Evolutionary conservation across 2,329 filamentous ascomycete genomes (phyloP).

Genomic region (Aaosphaeria arxii): DNA sequence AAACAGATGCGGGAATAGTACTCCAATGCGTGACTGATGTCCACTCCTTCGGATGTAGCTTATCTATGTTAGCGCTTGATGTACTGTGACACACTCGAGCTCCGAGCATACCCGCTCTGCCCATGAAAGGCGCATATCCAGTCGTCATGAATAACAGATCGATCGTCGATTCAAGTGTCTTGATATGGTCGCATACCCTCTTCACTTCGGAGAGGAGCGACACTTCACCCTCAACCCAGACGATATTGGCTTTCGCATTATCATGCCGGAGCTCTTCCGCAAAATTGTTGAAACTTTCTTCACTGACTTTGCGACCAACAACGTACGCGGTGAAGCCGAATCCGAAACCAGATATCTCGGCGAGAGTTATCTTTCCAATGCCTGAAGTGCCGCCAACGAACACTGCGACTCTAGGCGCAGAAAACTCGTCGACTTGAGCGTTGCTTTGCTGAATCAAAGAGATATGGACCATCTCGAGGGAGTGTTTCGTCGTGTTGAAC

Average conservation of each 20-base stretch:
- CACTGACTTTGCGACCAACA: slow-evolving; percentile 41
- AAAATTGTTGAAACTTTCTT: slow-evolving; percentile 27
- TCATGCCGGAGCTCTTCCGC: slow-evolving; percentile 34
- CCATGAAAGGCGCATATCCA: slow-evolving; percentile 44
- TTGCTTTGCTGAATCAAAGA: slow-evolving; percentile 23
- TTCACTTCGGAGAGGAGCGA: slow-evolving; percentile 45
- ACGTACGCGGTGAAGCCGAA: slow-evolving; percentile 41
- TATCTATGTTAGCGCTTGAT: not conserved
- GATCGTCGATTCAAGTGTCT: slow-evolving; percentile 35
- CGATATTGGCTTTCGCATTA: slow-evolving; percentile 41
- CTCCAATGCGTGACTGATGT: slow-evolving; percentile 38
- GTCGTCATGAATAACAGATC: slow-evolving; percentile 47
- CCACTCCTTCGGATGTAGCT: slow-evolving; percentile 39
- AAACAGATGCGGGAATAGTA: slow-evolving; percentile 48
- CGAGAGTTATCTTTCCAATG: slow-evolving; percentile 43
- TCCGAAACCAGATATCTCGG: slow-evolving; percentile 36
- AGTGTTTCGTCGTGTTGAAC: not conserved
- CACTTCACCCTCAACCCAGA: slow-evolving; percentile 45
- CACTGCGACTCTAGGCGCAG: slow-evolving; percentile 38
- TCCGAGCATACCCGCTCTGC: slow-evolving; percentile 24
- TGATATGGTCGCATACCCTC: slow-evolving; percentile 40
- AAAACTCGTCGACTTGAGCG: slow-evolving; percentile 38
- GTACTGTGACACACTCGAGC: no score
- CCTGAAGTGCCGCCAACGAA: slow-evolving; percentile 49
- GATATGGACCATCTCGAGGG: not conserved